A percentile compares a stretch with the other conserved stretches of the same genome.
Evolutionary conservation across 192 early-diverging fungal genomes (phyloP).

Genomic region (Podila clonocystis): DNA sequence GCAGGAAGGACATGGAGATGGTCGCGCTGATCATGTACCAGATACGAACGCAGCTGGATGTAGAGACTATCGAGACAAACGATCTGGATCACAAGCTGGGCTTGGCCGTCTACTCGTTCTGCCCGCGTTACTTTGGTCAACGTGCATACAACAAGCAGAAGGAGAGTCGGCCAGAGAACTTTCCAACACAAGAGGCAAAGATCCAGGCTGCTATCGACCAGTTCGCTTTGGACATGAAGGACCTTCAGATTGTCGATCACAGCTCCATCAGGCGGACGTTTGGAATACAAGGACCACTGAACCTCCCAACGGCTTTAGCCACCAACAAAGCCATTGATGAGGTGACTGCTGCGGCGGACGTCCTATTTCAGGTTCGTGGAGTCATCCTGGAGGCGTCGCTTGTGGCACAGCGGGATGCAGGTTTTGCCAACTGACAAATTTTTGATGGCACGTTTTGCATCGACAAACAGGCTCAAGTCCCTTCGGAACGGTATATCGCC

Average conservation of each 20-base stretch:
- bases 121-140: background rate
- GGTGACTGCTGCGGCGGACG: background rate
- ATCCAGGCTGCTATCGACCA: background rate
- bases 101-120: background rate
- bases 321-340: background rate
- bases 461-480: conserved; percentile 7
- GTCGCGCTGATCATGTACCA: background rate
- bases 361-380: background rate
- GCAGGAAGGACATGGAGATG: background rate
- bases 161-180: background rate
- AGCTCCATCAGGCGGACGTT: background rate
- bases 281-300: background rate
- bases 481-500: conserved; percentile 3
- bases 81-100: background rate
- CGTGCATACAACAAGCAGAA: background rate
- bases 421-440: no score
- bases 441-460: background rate
- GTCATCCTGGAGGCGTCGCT: no score
- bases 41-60: background rate
- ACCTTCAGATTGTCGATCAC: background rate
- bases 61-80: background rate
- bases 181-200: background rate
- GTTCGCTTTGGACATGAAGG: background rate
- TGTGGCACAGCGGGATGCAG: no score
- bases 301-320: background rate